phyloP scores from a whole-genome alignment of 495 filamentous ascomycete genomes.

The Xylaria telfairii region DNA sequence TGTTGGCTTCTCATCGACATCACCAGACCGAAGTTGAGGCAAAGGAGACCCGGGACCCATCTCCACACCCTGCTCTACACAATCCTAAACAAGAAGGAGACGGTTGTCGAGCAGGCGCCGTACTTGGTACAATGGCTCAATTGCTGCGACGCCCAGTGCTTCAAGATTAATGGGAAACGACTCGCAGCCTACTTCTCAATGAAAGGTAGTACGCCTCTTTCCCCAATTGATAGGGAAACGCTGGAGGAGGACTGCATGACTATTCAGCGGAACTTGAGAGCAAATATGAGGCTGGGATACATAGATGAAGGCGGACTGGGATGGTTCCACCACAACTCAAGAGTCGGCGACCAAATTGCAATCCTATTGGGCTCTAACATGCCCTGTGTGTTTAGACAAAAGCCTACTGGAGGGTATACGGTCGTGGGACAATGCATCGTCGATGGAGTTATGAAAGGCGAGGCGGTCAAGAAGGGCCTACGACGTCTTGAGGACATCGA shows the following conservation, averaged over 20 bases:
- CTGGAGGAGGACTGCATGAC: constrained; percentile 16
- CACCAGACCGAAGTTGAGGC: constrained; percentile 11
- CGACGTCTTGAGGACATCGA: constrained; percentile 10
- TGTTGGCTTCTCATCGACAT: constrained; percentile 22
- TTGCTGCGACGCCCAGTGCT: constrained; percentile 19
- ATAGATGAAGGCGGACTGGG: constrained; percentile 19
- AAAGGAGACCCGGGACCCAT: constrained; percentile 11
- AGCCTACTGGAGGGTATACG: not conserved
- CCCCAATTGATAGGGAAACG: not conserved
- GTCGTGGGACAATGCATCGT: constrained; percentile 19
- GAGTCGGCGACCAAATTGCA: constrained; percentile 4
- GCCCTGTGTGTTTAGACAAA: constrained; percentile 17
- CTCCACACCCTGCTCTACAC: constrained; percentile 7
- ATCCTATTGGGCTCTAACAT: constrained; percentile 20
- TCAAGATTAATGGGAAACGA: constrained; percentile 11
- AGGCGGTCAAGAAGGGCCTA: constrained; percentile 15
- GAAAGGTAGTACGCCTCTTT: constrained; percentile 17
- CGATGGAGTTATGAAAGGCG: constrained; percentile 24
- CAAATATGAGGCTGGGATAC: constrained; percentile 23
- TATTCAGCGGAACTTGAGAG: constrained; percentile 17
- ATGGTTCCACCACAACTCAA: constrained; percentile 12
- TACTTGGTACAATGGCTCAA: constrained; percentile 20
- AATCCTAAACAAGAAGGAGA: constrained; percentile 4
- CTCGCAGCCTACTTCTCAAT: constrained; percentile 10
- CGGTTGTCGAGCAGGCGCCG: constrained; percentile 11